Evolutionary conservation across 371 early-diverging fungal genomes (phyloP), one percentile per base, ranked within the genome.

Genomic region (Mortierella sp.): DNA sequence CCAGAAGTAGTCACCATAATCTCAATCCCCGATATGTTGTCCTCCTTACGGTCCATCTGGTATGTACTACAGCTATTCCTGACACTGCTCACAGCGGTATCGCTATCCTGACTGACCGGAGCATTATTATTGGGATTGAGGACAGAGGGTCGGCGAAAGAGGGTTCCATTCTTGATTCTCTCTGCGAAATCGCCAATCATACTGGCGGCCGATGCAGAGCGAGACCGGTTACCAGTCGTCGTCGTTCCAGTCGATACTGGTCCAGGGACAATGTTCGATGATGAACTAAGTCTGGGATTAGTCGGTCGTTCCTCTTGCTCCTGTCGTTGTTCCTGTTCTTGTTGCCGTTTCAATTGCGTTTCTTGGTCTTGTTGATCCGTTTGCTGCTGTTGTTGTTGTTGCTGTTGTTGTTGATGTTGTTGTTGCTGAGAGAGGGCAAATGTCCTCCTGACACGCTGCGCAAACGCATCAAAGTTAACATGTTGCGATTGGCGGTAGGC

Each of bases 401-500:
- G 23, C 50, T 56, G 27, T n/a, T 64, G 50, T n/a, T 56, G 48
- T 28, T 61, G 28, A 6, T 51, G 58, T 42, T 60, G 51, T 21
- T 68, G 58, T 6, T 51, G 58, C 14, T 67, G 64, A 1, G 61
- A 57, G 2, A 64, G 12, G 21, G 52, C 53, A 64, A 75, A 64
- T 4, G 76, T 64, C 21, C 56, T 46, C 54, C 56, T 68, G 23
- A 75, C 63, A 24, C 76, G 69, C 47, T 69, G 64, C 9, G 76
- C 61, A 43, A 75, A 60, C 6, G 76, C 64, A 21, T 69, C 76
- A 56, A 64, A 60, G 46, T 56, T 68, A 42, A 56, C 69, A 15
- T 64, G 64, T 32, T 75, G 76, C n/a, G 76, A 60, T 41, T 75
- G 76, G 1, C 76, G 76, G 47, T 75, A 75, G 44, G 49, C 70